A percentile compares a stretch with the other conserved stretches of the same genome.
Conservation (phyloP, 768 basidiomycete genomes). For the Rhodosporidiobolus odoratus region DNA sequence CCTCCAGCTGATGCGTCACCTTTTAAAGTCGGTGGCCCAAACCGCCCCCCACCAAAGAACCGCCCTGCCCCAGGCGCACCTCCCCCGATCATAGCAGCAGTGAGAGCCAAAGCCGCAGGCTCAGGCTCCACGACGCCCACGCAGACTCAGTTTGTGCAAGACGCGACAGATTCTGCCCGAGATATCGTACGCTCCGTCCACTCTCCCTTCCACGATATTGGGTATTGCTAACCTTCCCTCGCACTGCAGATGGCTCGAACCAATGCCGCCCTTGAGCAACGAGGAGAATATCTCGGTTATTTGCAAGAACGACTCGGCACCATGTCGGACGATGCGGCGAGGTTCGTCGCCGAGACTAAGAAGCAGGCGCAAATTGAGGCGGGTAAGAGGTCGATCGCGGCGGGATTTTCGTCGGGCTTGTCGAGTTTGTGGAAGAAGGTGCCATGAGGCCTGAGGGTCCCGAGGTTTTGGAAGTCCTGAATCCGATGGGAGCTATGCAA, state of each 20-base stretch:
- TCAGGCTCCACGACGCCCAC: background rate
- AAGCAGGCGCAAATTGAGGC: slow-evolving; percentile 21
- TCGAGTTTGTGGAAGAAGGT: slow-evolving; percentile 6
- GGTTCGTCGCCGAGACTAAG: slow-evolving; percentile 35
- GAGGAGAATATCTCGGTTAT: slow-evolving; percentile 37
- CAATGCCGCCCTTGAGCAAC: slow-evolving; percentile 38
- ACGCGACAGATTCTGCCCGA: slow-evolving; percentile 25
- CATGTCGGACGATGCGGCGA: slow-evolving; percentile 29
- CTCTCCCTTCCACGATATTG: background rate
- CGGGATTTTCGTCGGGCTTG: background rate
- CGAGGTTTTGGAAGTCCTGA: too few relatives aligned
- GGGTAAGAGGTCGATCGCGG: slow-evolving; percentile 6
- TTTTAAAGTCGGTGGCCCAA: slow-evolving; percentile 34
- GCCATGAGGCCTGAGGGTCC: background rate
- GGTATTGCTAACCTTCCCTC: background rate
- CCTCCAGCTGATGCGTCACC: too few relatives aligned
- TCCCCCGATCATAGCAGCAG: slow-evolving; percentile 12
- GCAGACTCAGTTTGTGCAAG: slow-evolving; percentile 17
- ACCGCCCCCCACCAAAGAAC: slow-evolving; percentile 28
- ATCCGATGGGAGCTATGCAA: too few relatives aligned
- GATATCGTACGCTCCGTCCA: slow-evolving; percentile 6
- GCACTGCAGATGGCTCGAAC: slow-evolving; percentile 15
- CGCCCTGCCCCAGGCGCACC: slow-evolving; percentile 6
- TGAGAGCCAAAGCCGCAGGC: background rate
- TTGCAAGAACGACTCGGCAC: slow-evolving; percentile 36